Evolutionary conservation across 139 green algal species (phyloP).

Genomic region (Axilococcus clingmanii): DNA sequence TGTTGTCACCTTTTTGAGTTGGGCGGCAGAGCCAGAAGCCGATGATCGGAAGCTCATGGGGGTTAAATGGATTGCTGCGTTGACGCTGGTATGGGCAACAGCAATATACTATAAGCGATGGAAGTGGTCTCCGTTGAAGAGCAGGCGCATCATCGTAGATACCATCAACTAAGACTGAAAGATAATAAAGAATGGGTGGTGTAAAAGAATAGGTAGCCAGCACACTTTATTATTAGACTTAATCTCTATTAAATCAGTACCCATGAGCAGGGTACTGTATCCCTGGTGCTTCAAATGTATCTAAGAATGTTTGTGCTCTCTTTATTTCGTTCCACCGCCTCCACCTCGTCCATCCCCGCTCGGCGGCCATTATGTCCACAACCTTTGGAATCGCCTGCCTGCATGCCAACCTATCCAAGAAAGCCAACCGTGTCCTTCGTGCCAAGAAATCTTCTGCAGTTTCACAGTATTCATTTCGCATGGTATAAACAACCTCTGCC

Average conservation of each 20-base stretch:
- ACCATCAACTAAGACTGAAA: constrained; percentile 91
- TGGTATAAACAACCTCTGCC: constrained; percentile 78
- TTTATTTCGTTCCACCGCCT: constrained; percentile 32
- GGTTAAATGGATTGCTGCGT: constrained; percentile 86
- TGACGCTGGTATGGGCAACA: constrained; percentile 67
- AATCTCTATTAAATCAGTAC: too few relatives aligned
- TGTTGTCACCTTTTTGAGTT: constrained; percentile 85
- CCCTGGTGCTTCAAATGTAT: constrained; percentile 43
- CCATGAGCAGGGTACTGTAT: too few relatives aligned
- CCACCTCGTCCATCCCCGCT: constrained; percentile 50
- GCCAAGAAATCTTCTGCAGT: constrained; percentile 88
- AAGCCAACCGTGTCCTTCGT: constrained; percentile 82
- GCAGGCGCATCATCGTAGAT: constrained; percentile 84
- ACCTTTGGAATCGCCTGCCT: constrained; percentile 60
- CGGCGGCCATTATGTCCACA: constrained; percentile 60
- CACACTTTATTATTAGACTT: too few relatives aligned
- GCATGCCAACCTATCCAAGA: constrained; percentile 77
- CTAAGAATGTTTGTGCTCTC: constrained; percentile 42
- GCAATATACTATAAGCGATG: constrained; percentile 96
- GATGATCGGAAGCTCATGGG: constrained; percentile 98
- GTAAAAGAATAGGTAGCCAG: too few relatives aligned
- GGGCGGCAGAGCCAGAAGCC: constrained; percentile 82
- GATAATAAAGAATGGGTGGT: too few relatives aligned
- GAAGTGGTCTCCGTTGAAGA: constrained; percentile 95
- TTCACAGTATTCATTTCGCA: constrained; percentile 76